Evolutionary conservation across 305 asterid genomes (phyloP), one percentile per base, ranked within the genome.

Genomic region (Petunia hybrid): DNA sequence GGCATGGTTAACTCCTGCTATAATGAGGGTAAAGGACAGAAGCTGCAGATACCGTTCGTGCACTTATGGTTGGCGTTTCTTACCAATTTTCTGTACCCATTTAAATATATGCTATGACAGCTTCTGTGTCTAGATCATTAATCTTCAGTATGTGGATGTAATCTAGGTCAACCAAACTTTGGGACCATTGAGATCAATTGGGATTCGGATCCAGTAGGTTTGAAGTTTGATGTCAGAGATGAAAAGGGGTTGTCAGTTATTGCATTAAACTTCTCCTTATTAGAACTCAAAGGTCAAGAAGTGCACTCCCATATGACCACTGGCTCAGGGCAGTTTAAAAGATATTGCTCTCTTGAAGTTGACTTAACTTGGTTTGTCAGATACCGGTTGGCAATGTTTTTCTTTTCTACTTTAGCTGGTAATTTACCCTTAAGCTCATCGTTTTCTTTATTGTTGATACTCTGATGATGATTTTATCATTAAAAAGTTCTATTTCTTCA

Each of bases 1-100:
- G 76, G 88, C 88, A 48, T 81, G 82, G 82, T 69, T 85, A 16
- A 82, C 82, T 16, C 88, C 88, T 38, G 75, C 75, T 80, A 82
- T 85, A 60, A 80, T 77, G 86, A 63, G 88, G 60, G 84, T 82
- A 60, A 85, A 80, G 84, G 80, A 76, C 61, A 46, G 63, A 77
- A 77, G 82, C 53, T 85, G 88, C 74, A 82, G 84, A 76, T 77
- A 67, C 59, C 41, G 77, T 22, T 80, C 86, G 22, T 85, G 86
- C 80, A 85, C 86, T 67, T 85, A 82, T 43, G 88, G 88, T 85
- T 76, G 42, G 64, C 66, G 22, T 45, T 80, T 40, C 14, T 67
- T 66, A 75, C n/a, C 55, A 8, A 51, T 76, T 41, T 31, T 6
- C 10, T 14, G 59, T 74, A n/a, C 51, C 13, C 12, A 31, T 80